phyloP scores from a whole-genome alignment of 768 basidiomycete genomes.

The Boletales sp. region DNA sequence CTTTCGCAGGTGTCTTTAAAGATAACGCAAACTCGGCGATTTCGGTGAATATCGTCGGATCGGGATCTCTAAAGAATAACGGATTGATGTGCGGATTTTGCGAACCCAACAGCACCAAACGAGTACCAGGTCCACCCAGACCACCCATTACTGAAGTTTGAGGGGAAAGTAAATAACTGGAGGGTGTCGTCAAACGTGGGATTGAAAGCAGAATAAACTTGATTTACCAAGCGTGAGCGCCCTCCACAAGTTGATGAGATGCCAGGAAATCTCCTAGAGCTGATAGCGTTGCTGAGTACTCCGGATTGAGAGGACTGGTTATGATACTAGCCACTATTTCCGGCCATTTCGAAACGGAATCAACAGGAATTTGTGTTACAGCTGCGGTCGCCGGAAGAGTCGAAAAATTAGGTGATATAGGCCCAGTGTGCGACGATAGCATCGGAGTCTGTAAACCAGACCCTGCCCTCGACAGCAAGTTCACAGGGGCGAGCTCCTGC shows the following conservation, averaged over 20 bases:
- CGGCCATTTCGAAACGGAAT: conserved; percentile 74
- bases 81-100: conserved; percentile 50
- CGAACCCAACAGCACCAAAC: conserved; percentile 72
- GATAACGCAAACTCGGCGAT: conserved; percentile 89
- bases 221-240: conserved; percentile 85
- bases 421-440: conserved; percentile 30
- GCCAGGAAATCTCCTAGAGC: conserved; percentile 82
- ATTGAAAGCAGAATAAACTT: background rate
- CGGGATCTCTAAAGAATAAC: conserved; percentile 59
- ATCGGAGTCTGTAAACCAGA: conserved; percentile 32
- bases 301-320: conserved; percentile 61
- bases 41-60: conserved; percentile 83
- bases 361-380: conserved; percentile 49
- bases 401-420: conserved; percentile 54
- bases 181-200: conserved; percentile 4
- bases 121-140: conserved; percentile 59
- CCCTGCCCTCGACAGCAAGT: conserved; percentile 41
- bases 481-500: conserved; percentile 67
- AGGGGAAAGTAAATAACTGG: conserved; percentile 82
- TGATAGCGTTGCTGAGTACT: conserved; percentile 73
- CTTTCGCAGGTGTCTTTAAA: conserved; percentile 66
- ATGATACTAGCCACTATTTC: conserved; percentile 84
- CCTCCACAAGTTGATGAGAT: conserved; percentile 69
- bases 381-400: conserved; percentile 49
- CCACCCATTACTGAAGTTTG: conserved; percentile 75